phyloP scores from a whole-genome alignment of 2,329 filamentous ascomycete genomes.

The Calonectria leucothoes region DNA sequence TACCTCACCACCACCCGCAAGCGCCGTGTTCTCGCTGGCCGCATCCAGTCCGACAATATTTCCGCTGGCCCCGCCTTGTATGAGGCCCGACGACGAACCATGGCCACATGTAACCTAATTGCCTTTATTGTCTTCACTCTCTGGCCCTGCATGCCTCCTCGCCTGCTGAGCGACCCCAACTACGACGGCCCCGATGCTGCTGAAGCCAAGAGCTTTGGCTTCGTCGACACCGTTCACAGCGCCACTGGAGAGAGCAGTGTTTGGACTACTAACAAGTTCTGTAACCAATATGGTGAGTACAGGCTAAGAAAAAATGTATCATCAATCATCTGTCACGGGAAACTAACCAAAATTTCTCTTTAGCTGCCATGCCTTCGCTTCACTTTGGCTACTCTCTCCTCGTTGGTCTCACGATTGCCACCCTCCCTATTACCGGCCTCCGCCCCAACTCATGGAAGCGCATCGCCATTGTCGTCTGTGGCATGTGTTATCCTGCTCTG shows the following conservation, averaged over 20 bases:
- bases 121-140: conserved; percentile 72
- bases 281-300: conserved; percentile 76
- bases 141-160: conserved; percentile 73
- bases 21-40: conserved; percentile 48
- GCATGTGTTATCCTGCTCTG: conserved; percentile 71
- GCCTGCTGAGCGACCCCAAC: conserved; percentile 66
- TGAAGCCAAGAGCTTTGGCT: conserved; percentile 70
- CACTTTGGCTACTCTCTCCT: conserved; percentile 82
- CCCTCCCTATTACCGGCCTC: conserved; percentile 69
- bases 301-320: background rate
- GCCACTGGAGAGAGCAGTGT: conserved; percentile 63
- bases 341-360: conserved; percentile 20
- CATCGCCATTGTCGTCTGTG: conserved; percentile 55
- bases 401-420: conserved; percentile 76
- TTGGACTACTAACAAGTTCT: conserved; percentile 73
- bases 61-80: conserved; percentile 60
- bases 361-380: conserved; percentile 79
- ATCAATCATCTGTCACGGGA: background rate
- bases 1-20: conserved; percentile 76
- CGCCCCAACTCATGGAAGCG: conserved; percentile 65
- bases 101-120: conserved; percentile 71
- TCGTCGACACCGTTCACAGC: conserved; percentile 70
- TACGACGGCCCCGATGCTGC: conserved; percentile 67
- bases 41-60: conserved; percentile 43
- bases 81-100: conserved; percentile 66